These are phyloP conservation scores for Fusarium agapanthi DNA, from an alignment of 2,329 filamentous ascomycete genomes.

Conservation along the genomic window DNA sequence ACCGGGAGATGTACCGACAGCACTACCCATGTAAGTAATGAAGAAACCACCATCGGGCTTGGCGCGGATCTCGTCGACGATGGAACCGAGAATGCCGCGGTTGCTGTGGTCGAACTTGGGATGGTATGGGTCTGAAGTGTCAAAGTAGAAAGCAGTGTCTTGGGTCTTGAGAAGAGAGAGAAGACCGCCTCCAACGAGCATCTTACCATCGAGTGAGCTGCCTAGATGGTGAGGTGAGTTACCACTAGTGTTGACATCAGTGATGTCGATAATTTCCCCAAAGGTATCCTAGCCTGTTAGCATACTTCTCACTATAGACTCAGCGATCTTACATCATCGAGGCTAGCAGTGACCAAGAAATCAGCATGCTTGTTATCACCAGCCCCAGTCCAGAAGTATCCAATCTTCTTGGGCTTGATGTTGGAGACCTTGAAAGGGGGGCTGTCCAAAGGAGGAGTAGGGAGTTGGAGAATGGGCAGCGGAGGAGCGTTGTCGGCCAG, in stretches of 20 bases:
- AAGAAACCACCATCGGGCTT: conserved; percentile 70
- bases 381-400: conserved; percentile 70
- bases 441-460: conserved; percentile 65
- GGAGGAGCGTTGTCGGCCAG: conserved; percentile 60
- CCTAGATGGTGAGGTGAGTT: conserved; percentile 70
- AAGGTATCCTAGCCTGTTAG: conserved; percentile 61
- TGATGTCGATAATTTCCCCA: conserved; percentile 65
- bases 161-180: conserved; percentile 67
- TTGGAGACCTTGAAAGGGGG: conserved; percentile 61
- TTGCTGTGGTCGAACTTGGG: conserved; percentile 69
- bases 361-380: conserved; percentile 68
- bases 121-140: conserved; percentile 65
- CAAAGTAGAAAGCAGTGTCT: conserved; percentile 71
- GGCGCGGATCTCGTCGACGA: conserved; percentile 69
- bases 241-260: conserved; percentile 66
- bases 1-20: conserved; percentile 65
- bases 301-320: fast-evolving
- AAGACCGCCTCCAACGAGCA: conserved; percentile 64
- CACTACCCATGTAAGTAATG: conserved; percentile 70
- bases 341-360: conserved; percentile 65
- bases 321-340: conserved; percentile 59
- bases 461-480: conserved; percentile 66
- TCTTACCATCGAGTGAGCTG: conserved; percentile 64
- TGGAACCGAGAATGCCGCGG: conserved; percentile 65
- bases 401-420: conserved; percentile 72